Conservation (phyloP, 306 rosid species). For the Cyamopsis tetragonoloba region DNA sequence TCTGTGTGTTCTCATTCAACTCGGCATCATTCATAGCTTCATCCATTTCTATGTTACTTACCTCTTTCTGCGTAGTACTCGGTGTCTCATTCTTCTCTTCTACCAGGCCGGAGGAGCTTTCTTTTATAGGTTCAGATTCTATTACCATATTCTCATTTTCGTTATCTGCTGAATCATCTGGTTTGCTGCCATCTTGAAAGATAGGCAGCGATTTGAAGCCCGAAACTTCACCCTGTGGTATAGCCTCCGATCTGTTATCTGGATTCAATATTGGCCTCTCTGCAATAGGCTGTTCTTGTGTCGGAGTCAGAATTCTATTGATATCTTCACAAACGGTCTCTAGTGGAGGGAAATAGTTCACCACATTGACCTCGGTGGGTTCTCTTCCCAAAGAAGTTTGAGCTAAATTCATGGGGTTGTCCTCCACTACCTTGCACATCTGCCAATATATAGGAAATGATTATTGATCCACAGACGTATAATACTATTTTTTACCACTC, state of each 20-base stretch:
- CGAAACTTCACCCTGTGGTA: constrained; percentile 13
- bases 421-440: constrained; percentile 76
- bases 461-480: constrained; percentile 10
- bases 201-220: constrained; percentile 23
- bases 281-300: constrained; percentile 13
- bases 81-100: constrained; percentile 26
- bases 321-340: constrained; percentile 54
- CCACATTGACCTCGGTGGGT: constrained; percentile 22
- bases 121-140: constrained; percentile 36
- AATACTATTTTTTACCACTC: not conserved
- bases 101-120: constrained; percentile 20
- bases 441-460: constrained; percentile 37
- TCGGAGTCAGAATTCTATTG: constrained; percentile 47
- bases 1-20: constrained; percentile 29
- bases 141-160: constrained; percentile 28
- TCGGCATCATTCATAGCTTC: constrained; percentile 18
- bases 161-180: constrained; percentile 23
- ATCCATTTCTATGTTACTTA: constrained; percentile 26
- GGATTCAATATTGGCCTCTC: constrained; percentile 19
- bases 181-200: constrained; percentile 33
- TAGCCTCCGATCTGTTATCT: constrained; percentile 24
- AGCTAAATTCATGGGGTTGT: constrained; percentile 35
- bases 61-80: not conserved
- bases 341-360: constrained; percentile 36
- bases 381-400: constrained; percentile 38